Base-by-base conservation (phyloP, 306 rosid species). In the Psophocarpus tetragonolobus region DNA sequence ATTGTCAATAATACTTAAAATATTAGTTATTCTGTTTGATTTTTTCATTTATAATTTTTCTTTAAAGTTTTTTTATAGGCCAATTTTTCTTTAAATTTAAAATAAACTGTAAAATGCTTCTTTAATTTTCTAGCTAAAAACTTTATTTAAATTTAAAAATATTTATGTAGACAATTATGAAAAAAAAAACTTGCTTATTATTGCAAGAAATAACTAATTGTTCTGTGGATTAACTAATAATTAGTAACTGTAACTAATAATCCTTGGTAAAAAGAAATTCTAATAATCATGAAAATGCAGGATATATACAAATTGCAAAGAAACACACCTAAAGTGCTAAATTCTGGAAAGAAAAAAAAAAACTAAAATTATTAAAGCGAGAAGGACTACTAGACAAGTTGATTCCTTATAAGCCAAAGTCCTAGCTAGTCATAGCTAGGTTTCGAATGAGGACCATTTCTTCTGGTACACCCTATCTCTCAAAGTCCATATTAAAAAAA, bases 381-480 rank as follows among this genome's bases (percentile, higher is more conserved):
- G 61, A 45, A 21, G 80, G 50, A 62, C 45, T 4, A 62, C 45
- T 4, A 2, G 2, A 67, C 45, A 53, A 26, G 47, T 10, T 50
- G 74, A 68, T n/a, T 57, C 38, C 44, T 36, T 21, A 8, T n/a
- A 20, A 75, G 68, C 9, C 32, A 58, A n/a, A 68, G 26, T 73
- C 41, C 21, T 65, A 51, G 47, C 23, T 36, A 39, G 68, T 24
- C 3, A 38, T 45, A 51, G 58, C 27, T 20, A 58, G 66, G 32
- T 41, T 68, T 68, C 21, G 15, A 20, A 20, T 45, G 50, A 77
- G 75, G 81, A 41, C 36, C 68, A 39, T 65, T 68, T 51, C 13
- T 39, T 38, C 4, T 26, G 57, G 35, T 18, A 67, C 68, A 39
- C 56, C 66, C 30, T 50, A 51, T 30, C 18, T 44, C 2, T 18